A percentile compares a stretch with the other conserved stretches of the same genome.
Conservation (phyloP, 768 basidiomycete species). For the Glaciozyma martinii region DNA sequence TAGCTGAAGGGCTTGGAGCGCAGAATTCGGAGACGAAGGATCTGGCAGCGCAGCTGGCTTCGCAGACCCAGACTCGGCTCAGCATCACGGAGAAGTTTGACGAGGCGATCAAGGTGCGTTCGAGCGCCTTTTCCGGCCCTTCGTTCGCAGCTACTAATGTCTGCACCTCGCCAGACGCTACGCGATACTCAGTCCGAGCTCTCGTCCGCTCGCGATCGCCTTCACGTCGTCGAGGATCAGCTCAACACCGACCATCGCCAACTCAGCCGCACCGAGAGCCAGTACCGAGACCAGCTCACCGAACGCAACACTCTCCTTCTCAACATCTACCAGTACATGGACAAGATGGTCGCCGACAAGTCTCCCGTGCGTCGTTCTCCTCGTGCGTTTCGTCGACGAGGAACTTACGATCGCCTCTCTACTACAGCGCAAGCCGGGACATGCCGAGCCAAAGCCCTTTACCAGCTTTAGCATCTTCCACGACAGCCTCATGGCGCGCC, state of each 20-base stretch:
- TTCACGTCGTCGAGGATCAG: conserved; percentile 65
- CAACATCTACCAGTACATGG: conserved; percentile 90
- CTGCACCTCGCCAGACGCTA: conserved; percentile 41
- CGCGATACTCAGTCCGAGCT: conserved; percentile 64
- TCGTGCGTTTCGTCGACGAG: neutral
- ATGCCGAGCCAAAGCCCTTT: conserved; percentile 73
- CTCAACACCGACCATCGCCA: conserved; percentile 72
- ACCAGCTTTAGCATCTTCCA: conserved; percentile 91
- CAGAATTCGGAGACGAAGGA: conserved; percentile 70
- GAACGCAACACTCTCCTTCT: conserved; percentile 85
- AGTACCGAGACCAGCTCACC: conserved; percentile 83
- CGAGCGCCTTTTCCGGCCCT: neutral
- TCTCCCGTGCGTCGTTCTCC: neutral
- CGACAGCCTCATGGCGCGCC: conserved; percentile 78
- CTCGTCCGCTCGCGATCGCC: conserved; percentile 50
- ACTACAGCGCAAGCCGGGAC: conserved; percentile 40
- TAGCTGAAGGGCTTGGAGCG: neutral
- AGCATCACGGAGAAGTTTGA: conserved; percentile 89
- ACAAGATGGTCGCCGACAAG: conserved; percentile 59
- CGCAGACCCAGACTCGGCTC: conserved; percentile 76
- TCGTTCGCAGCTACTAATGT: neutral
- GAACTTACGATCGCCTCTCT: neutral
- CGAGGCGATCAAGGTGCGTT: conserved; percentile 47
- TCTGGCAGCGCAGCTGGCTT: conserved; percentile 63
- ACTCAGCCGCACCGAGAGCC: conserved; percentile 59